Evolutionary conservation across 768 basidiomycete species (phyloP), one percentile per base, ranked within the genome.

Genomic region (Xerocomellus chrysenteron): DNA sequence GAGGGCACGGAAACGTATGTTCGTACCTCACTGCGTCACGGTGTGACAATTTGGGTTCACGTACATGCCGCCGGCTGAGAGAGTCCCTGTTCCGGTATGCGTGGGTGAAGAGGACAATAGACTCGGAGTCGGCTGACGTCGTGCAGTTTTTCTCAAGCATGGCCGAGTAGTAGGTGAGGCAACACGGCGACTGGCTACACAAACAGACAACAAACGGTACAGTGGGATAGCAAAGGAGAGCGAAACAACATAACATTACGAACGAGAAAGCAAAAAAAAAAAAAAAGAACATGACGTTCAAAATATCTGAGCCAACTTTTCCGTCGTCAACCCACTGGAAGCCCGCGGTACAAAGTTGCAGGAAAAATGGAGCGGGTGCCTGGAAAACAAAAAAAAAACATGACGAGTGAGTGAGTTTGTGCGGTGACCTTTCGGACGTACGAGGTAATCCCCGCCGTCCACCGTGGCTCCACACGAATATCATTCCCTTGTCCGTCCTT

Each of bases 381-480:
- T 72, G 40, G 45, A 17, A 35, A 8, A 39, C 8, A 21, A 6
- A 28, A 6, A 39, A 9, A 33, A 21, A 19, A 21, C n/a, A 26
- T 4, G 48, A 1, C 3, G n/a, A n/a, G n/a, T n/a, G 30, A 28
- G 16, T 48, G 50, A 52, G 48, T 8, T 39, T 3, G 17, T 26
- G n/a, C 12, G 13, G 5, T 4, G 3, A 32, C 13, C 11, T 8
- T 30, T 43, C 12, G 2, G 41, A 60, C 69, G 50, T 60, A 70
- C 69, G 68, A 66, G 11, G 68, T 70, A 13, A 70, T 50, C 0
- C 68, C 70, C 14, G 47, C 57, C 8, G 66, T 61, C 64, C 61
- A 70, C 19, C 40, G 51, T 0, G 70, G 68, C 5, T 60, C 51
- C 14, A 66, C 64, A 7, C 37, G 47, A 19, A 72, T 26, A 4